Percentiles rank a stretch among this genome's conserved stretches.
These are phyloP conservation scores for Asclepias syriaca DNA, from an alignment of 257 asterid species.

Conservation along the genomic window DNA sequence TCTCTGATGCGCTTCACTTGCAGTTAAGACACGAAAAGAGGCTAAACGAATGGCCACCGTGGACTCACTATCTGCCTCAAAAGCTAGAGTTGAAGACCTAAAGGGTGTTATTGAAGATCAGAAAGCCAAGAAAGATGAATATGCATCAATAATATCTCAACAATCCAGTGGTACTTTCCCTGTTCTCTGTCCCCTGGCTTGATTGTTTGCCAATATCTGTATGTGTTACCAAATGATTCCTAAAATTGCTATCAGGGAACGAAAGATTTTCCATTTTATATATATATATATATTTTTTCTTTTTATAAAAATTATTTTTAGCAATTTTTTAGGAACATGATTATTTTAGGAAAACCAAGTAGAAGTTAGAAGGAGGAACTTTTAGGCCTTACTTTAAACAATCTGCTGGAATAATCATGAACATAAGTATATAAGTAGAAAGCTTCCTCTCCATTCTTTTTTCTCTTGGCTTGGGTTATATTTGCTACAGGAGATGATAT, in stretches of 20 bases:
- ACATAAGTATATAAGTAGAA: background rate
- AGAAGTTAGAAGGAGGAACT: background rate
- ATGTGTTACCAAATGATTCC: background rate
- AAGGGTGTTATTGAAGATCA: constrained; percentile 57
- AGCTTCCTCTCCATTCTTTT: background rate
- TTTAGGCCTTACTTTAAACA: background rate
- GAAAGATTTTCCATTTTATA: no score
- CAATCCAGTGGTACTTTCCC: constrained; percentile 64
- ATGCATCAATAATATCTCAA: constrained; percentile 66
- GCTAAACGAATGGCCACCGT: constrained; percentile 52
- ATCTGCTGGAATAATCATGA: background rate
- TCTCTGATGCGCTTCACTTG: constrained; percentile 1
- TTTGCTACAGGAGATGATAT: background rate
- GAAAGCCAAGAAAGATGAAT: constrained; percentile 60
- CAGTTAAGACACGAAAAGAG: constrained; percentile 41
- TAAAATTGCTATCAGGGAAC: background rate
- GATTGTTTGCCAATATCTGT: constrained; percentile 7
- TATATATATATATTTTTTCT: no score
- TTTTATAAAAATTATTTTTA: no score
- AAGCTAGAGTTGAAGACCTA: constrained; percentile 59
- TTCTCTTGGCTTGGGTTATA: background rate
- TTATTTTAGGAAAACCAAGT: background rate
- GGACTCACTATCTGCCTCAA: constrained; percentile 56
- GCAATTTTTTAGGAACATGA: no score
- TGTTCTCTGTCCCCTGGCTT: constrained; percentile 12